Base-by-base conservation (phyloP, 2,329 filamentous ascomycete genomes). In the Colletotrichum sp. region DNA sequence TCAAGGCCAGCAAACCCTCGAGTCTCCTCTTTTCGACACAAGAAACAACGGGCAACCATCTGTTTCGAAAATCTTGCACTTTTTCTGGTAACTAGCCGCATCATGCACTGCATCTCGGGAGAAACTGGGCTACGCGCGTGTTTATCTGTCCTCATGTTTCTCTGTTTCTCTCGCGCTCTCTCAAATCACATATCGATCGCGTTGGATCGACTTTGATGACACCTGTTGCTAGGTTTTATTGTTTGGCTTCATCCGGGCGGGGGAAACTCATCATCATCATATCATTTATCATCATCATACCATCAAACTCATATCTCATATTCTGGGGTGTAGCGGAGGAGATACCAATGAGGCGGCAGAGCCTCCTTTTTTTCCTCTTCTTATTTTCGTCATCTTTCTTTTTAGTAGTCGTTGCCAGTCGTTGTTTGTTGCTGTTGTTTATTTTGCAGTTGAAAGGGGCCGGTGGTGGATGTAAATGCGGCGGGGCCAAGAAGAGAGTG, bases 71-170 rank as follows among this genome's bases (percentile, higher is more conserved):
- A 21, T 13, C 6, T 52, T 24, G 18, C 16, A 32, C 15, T 6
- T 66, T 49, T 63, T 74, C 44, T 36, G 12, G 36, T 49, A 13
- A 26, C 28, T 39, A 73, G 57, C 65, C 39, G 32, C 71, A 70
- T 73, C 36, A 73, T 57, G 71, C 71, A 73, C 69, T 57, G 71
- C 71, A 73, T 73, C 39, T 65, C n/a, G 71, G 67, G 67, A 71
- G 44, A 71, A 52, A 71, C 32, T 59, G 67, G 71, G 66, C 18
- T 36, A 32, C 32, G 24, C 26, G 49, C 65, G n/a, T 36, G 64
- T 60, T 21, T 21, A 3, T 52, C 30, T 21, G 28, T 74, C 39
- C 21, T 18, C 36, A 39, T 39, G 36, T 39, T 30, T 26, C 16
- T 55, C 16, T 59, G 13, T 71, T 67, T 32, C 28, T 39, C 6